Base-by-base conservation (phyloP, 176 grass and related monocot genomes). In the Urochloa ruziziensis region DNA sequence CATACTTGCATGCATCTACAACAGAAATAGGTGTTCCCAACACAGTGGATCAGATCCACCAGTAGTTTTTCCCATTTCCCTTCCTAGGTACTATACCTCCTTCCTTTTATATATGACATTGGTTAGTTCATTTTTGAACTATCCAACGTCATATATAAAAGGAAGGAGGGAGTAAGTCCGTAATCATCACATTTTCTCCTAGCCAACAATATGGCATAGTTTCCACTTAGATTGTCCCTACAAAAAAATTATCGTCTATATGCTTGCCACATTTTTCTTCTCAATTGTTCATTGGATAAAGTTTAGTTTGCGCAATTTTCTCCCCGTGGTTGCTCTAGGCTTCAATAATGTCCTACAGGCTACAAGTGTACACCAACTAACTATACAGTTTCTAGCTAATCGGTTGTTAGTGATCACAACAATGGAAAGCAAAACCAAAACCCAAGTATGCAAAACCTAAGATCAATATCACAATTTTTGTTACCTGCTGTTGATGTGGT, bases 401-500 rank as follows among this genome's bases (percentile, higher is more conserved):
- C 17, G 27, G 67, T 34, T 21, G 40, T 34, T 49, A 67, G 23
- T 30, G 76, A 60, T 68, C 33, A 36, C 58, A 19, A 27, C 16
- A 75, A 62, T 54, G 39, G 11, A 33, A 75, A 27, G 14, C 10
- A 42, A 42, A 15, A 63, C 5, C 34, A 19, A 4, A 37, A 75
- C 27, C 27, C 5, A 57, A 73, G 25, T 28, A 32, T 11, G 49
- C 72, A 84, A 33, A 52, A 61, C 52, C 3, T 40, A 84, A 47
- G 27, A 60, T 53, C 34, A 81, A 61, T 77, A 36, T 57, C 6
- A 18, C 37, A 73, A 35, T 8, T 32, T 72, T 28, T 28, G 39
- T 4, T 67, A 90, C 88, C 84, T 90, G 88, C 40, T 83, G 80
- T 32, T 43, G 79, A 10, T 83, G 83, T 59, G 87, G 67, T 37